Conservation (phyloP, 2,329 filamentous ascomycete genomes). For the Fusarium cyanostomum region DNA sequence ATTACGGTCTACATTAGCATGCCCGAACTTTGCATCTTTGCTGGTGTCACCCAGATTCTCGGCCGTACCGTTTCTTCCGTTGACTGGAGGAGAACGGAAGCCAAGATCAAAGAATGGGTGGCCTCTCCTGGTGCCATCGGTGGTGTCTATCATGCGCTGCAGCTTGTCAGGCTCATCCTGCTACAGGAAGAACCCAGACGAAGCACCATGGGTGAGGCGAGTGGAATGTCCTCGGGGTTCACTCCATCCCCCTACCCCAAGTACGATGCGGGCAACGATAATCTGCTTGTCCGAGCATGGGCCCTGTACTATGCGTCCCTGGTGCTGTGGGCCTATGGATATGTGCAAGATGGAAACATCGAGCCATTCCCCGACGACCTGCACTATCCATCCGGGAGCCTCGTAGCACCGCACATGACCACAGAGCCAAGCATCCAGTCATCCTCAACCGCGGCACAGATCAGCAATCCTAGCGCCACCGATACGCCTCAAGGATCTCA, state of each 20-base stretch:
- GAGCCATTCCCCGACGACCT: conserved; percentile 42
- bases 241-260: conserved; percentile 35
- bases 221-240: conserved; percentile 22
- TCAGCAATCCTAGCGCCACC: conserved; percentile 17
- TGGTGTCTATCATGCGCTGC: conserved; percentile 42
- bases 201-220: conserved; percentile 17
- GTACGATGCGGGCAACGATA: conserved; percentile 41
- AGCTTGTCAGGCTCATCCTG: conserved; percentile 41
- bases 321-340: conserved; percentile 43
- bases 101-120: conserved; percentile 44
- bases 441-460: conserved; percentile 15
- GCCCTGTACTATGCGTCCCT: conserved; percentile 42
- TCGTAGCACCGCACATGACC: conserved; percentile 16
- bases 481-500: conserved; percentile 31
- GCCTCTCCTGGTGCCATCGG: conserved; percentile 42
- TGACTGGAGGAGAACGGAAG: conserved; percentile 43
- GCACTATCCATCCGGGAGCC: conserved; percentile 34
- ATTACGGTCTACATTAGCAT: conserved; percentile 45
- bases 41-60: conserved; percentile 41
- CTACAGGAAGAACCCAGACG: conserved; percentile 34
- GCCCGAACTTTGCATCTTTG: conserved; percentile 44
- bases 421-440: conserved; percentile 34
- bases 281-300: conserved; percentile 39
- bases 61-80: conserved; percentile 41
- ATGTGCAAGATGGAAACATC: conserved; percentile 41